Conservation (phyloP, 768 basidiomycete genomes). For the Tulasnella sp. region DNA sequence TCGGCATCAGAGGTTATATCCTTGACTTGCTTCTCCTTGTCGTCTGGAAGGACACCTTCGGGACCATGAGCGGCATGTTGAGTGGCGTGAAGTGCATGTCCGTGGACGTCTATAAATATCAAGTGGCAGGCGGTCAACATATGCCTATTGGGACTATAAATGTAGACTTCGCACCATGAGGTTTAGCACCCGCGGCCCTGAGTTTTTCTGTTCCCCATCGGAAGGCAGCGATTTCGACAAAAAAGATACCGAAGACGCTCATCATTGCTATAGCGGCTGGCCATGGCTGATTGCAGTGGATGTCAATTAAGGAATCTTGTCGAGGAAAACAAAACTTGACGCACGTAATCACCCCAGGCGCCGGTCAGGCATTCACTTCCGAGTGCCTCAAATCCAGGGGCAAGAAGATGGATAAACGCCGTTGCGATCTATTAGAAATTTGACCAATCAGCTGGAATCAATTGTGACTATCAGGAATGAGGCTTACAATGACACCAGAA, state of each 20-base stretch:
- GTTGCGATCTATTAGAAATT: constrained; percentile 56
- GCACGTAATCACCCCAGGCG: constrained; percentile 62
- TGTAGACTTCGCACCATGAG: neutral
- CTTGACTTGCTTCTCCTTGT: neutral
- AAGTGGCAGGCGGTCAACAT: constrained; percentile 3
- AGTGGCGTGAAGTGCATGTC: constrained; percentile 50
- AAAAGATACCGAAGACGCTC: constrained; percentile 73
- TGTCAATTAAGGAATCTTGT: neutral
- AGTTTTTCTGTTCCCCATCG: constrained; percentile 68
- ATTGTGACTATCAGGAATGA: neutral
- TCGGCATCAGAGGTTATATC: constrained; percentile 18
- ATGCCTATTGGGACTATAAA: neutral
- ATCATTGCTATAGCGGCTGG: constrained; percentile 67
- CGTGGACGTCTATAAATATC: constrained; percentile 23
- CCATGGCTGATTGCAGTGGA: constrained; percentile 46
- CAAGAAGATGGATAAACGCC: constrained; percentile 72
- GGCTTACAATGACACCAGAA: constrained; percentile 69
- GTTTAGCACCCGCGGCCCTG: constrained; percentile 14
- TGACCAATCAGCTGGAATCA: neutral
- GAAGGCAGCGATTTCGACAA: constrained; percentile 75
- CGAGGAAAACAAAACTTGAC: constrained; percentile 1
- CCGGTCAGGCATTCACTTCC: constrained; percentile 52
- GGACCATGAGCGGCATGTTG: constrained; percentile 14
- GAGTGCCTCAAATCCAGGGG: constrained; percentile 61
- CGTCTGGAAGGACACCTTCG: neutral